Evolutionary conservation across 176 grass and related monocot species (phyloP).

Genomic region (Phragmites australis): DNA sequence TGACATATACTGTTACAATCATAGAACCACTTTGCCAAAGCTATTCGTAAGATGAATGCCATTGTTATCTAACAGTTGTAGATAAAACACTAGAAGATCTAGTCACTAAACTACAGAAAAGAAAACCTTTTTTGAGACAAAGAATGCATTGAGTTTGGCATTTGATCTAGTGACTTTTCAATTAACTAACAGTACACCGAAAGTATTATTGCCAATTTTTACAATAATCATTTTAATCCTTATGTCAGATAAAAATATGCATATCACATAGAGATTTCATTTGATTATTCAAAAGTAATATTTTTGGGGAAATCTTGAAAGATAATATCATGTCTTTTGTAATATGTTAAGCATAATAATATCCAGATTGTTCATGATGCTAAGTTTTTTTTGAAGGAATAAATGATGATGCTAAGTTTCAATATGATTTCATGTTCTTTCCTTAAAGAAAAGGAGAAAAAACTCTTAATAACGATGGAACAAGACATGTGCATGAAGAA

Average conservation of each 20-base stretch:
- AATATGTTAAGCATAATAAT: neutral
- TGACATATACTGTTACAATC: neutral
- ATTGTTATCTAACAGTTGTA: neutral
- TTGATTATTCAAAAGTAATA: neutral
- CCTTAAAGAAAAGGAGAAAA: neutral
- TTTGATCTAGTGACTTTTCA: neutral
- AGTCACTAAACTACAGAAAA: neutral
- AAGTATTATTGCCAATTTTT: neutral
- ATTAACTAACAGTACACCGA: neutral
- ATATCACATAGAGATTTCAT: neutral
- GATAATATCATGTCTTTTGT: neutral
- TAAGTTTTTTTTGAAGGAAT: too few species aligned
- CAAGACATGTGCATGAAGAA: neutral
- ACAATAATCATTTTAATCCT: neutral
- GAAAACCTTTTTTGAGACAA: too few species aligned
- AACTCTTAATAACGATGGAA: neutral
- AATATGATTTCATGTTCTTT: neutral
- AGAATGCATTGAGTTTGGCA: neutral
- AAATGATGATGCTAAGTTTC: neutral
- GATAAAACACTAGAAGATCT: neutral
- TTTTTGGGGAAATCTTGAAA: neutral
- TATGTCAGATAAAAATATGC: neutral
- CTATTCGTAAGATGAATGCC: too few species aligned
- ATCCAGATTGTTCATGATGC: neutral
- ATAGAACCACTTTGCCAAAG: neutral